phyloP scores from a whole-genome alignment of 2,329 filamentous ascomycete species.

The Clarireedia paspali region DNA sequence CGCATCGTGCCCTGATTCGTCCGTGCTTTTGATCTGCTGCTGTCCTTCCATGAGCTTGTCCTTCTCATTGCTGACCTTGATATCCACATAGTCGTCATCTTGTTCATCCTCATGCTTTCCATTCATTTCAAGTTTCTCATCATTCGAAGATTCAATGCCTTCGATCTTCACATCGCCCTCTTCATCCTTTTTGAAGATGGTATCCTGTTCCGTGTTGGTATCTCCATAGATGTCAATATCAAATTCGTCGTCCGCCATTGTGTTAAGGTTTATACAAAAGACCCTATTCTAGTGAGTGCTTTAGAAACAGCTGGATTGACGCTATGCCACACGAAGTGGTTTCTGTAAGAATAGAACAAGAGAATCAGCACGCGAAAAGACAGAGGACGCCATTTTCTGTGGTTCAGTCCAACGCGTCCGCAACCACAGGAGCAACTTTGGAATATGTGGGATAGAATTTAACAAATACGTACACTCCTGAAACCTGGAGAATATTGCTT shows the following conservation, averaged over 20 bases:
- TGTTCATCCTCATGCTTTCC: constrained; percentile 30
- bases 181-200: constrained; percentile 30
- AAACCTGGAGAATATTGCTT: constrained; percentile 22
- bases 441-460: constrained; percentile 31
- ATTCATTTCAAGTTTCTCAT: constrained; percentile 18
- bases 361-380: constrained; percentile 29
- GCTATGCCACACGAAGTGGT: constrained; percentile 21
- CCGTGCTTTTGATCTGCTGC: constrained; percentile 37
- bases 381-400: constrained; percentile 6
- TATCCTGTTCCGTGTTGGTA: constrained; percentile 39
- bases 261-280: constrained; percentile 7
- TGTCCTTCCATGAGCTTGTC: constrained; percentile 28
- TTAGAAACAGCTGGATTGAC: constrained; percentile 18
- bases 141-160: constrained; percentile 22
- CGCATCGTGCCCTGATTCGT: constrained; percentile 30
- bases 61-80: constrained; percentile 33
- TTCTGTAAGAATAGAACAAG: constrained; percentile 25
- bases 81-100: constrained; percentile 35
- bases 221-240: constrained; percentile 69
- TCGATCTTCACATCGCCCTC: constrained; percentile 33
- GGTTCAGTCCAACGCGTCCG: constrained; percentile 11
- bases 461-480: constrained; percentile 31
- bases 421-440: constrained; percentile 16
- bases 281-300: constrained; percentile 23
- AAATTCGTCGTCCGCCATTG: constrained; percentile 63